Conservation (phyloP, 2,329 filamentous ascomycete genomes). For the Ceratocystis eucalypticola region DNA sequence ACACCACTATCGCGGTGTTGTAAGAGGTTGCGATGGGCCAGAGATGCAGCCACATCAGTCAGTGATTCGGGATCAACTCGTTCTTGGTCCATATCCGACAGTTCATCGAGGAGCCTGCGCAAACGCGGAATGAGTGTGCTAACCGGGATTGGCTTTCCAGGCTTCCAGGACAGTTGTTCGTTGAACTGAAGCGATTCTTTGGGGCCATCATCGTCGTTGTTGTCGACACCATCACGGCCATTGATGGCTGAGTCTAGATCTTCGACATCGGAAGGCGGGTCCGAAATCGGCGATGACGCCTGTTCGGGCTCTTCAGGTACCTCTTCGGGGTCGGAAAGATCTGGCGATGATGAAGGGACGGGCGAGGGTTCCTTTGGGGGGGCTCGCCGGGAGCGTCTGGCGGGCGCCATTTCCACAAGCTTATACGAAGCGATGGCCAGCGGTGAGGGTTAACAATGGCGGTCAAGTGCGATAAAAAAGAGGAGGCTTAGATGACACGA, state of each 20-base stretch:
- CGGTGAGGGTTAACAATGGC: neutral
- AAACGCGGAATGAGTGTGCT: constrained; percentile 70
- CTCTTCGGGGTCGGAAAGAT: constrained; percentile 16
- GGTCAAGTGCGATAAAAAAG: neutral
- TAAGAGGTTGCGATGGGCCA: constrained; percentile 68
- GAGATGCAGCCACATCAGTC: constrained; percentile 66
- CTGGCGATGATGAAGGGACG: constrained; percentile 15
- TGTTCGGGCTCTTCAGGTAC: constrained; percentile 16
- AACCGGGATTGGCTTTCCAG: constrained; percentile 76
- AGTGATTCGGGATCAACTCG: constrained; percentile 73
- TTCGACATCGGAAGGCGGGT: constrained; percentile 18
- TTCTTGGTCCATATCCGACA: constrained; percentile 77
- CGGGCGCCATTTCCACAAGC: constrained; percentile 17
- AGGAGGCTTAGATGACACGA: neutral
- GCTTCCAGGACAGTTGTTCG: constrained; percentile 78
- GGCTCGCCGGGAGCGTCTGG: constrained; percentile 18
- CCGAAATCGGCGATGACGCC: constrained; percentile 18
- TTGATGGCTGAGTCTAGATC: constrained; percentile 10
- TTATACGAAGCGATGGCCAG: neutral
- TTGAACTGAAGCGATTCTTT: constrained; percentile 54
- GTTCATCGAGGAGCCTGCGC: constrained; percentile 66
- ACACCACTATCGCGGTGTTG: constrained; percentile 90
- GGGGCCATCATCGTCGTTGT: constrained; percentile 23
- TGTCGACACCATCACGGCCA: constrained; percentile 18
- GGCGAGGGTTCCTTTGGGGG: constrained; percentile 16